Base-by-base conservation (phyloP, 2,329 filamentous ascomycete species). In the Aspergillus aculeatus region DNA sequence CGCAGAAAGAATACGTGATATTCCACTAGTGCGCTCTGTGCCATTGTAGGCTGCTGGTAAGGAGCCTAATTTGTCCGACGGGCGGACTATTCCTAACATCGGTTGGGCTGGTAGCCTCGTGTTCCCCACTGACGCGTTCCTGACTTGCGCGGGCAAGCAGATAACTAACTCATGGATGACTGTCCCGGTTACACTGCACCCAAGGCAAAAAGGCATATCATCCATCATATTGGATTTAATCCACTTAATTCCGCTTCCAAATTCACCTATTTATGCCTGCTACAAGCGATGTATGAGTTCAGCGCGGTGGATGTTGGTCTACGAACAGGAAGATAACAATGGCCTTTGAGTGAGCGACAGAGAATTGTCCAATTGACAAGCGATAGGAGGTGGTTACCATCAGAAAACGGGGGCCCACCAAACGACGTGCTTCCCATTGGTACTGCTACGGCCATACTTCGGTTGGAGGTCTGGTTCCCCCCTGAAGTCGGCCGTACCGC, bases 81-180 rank as follows among this genome's bases (percentile, higher is more conserved):
- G 57, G 50, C 56, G 55, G 54, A 61, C 60, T 35, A 14, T 55
- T 26, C 29, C 16, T 55, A 59, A 63, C 56, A 56, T 54, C 58
- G 44, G 66, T 66, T 69, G 66, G 68, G 51, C 54, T 54, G 50
- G 35, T 56, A 55, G 47, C 55, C 59, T 67, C 57, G 62, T 64
- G 49, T 63, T 65, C 66, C 64, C 69, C 69, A 71, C 68, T 47
- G 57, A 66, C 64, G 67, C 64, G 68, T 70, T 68, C 69, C 68
- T 71, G 69, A 69, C 66, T 68, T 68, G 66, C 35, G 57, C 38
- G 38, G 38, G 38, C 58, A 59, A 35, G 47, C 62, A 63, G 58
- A 58, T 53, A 61, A 51, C 26, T 53, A 61, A 51, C 26, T 51
- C n/a, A 47, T 21, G 26, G n/a, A 24, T 49, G 11, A 21, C 23